These are phyloP conservation scores for Protostelium mycophagum DNA, from an alignment of 78 protist species.

Conservation along the genomic window DNA sequence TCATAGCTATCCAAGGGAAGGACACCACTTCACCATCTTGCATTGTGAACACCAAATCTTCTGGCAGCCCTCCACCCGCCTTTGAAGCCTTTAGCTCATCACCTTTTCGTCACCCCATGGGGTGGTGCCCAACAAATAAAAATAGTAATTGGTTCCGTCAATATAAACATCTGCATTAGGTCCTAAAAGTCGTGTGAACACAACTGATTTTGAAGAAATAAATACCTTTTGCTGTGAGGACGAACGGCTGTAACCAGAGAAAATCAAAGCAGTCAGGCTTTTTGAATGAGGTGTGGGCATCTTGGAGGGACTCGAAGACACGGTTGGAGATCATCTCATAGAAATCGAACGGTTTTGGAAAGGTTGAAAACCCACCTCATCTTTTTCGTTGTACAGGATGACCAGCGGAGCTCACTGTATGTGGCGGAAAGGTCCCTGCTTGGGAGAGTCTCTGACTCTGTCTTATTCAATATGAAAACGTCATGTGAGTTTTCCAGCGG, in stretches of 20 bases:
- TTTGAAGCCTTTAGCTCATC: neutral
- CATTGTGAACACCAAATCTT: neutral
- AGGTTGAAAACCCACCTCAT: neutral
- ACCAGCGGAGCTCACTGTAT: neutral
- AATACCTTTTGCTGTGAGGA: neutral
- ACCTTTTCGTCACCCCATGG: neutral
- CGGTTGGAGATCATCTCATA: neutral
- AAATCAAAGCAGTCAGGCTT: neutral
- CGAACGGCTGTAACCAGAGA: neutral
- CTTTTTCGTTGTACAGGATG: conserved; percentile 3
- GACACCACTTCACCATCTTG: neutral
- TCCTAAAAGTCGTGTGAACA: too few species aligned
- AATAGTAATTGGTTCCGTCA: neutral
- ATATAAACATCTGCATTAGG: neutral
- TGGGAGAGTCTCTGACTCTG: neutral
- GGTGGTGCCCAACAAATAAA: neutral
- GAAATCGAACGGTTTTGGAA: neutral
- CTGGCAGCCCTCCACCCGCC: neutral
- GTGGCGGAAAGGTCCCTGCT: neutral
- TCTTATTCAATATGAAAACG: neutral
- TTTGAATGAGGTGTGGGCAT: neutral
- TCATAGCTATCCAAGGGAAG: neutral
- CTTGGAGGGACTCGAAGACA: neutral
- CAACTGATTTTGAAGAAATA: too few species aligned
- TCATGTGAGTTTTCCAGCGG: neutral